Base-by-base conservation (phyloP, 805 yeast genomes). In the Candida ipomoeae region DNA sequence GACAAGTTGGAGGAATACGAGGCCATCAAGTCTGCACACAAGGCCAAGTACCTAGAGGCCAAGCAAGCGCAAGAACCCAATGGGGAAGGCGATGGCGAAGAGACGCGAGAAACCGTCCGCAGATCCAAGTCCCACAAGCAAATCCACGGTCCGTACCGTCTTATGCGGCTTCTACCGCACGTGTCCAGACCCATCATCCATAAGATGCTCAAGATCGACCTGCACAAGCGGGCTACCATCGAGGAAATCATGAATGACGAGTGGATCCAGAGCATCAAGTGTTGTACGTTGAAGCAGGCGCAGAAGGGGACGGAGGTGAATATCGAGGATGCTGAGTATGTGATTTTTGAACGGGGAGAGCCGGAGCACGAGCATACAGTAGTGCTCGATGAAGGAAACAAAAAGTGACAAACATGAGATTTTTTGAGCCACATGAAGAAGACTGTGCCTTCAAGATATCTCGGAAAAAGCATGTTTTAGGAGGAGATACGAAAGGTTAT, bases 81-180 rank as follows among this genome's bases (percentile, higher is more conserved):
- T 17, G 48, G 48, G 2, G 40, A 49, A 8, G 50, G 48, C 3
- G 56, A 49, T 11, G 49, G 18, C 7, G 48, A 48, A 10, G 53
- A 51, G 7, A 47, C 38, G 4, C 38, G 46, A 13, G 50, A 46
- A 20, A 33, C 29, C 26, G 54, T 40, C 11, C 57, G 63, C 46
- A 70, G 70, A 53, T 73, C 76, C 55, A 58, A 71, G 34, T 42
- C 66, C n/a, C 57, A 59, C 31, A 81, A 80, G 57, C 84, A 82
- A 54, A 81, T 86, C 21, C 90, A 86, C 60, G 96, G 96, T 6
- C 92, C 94, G 10, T 87, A 87, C 68, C 74, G 96, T 63, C 70
- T 87, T 56, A 81, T 87, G 84, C 79, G 96, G 68, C 70, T 87
- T 46, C 68, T 87, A 35, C 96, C 96, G 4, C 96, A 87, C 65